Conservation (phyloP, 495 filamentous ascomycete genomes). For the Trichoderma gamsii region DNA sequence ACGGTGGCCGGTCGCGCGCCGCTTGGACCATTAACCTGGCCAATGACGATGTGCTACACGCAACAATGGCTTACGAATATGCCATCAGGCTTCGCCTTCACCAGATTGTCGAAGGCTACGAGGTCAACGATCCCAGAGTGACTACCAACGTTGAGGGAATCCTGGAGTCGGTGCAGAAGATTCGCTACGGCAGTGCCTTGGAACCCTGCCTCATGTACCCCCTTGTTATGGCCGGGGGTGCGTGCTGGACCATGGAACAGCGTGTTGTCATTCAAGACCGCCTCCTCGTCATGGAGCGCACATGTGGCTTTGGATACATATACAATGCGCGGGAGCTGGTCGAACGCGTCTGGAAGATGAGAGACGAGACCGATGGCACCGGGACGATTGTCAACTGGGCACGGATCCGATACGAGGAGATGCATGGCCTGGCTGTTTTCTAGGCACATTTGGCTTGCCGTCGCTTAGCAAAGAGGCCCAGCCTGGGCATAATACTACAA, state of each 20-base stretch:
- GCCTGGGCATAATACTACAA: background rate
- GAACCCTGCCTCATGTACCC: constrained; percentile 15
- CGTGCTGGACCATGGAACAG: constrained; percentile 13
- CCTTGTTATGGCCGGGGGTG: constrained; percentile 14
- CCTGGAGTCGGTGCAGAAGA: constrained; percentile 15
- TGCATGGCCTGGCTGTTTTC: constrained; percentile 15
- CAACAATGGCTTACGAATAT: constrained; percentile 14
- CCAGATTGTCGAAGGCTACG: constrained; percentile 17
- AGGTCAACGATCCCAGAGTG: background rate
- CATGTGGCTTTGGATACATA: constrained; percentile 16
- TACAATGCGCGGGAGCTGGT: constrained; percentile 15
- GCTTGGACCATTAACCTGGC: background rate
- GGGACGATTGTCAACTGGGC: constrained; percentile 13
- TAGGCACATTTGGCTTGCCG: background rate
- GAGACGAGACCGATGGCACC: constrained; percentile 11
- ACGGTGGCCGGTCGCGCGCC: constrained; percentile 4
- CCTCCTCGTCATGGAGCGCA: constrained; percentile 16
- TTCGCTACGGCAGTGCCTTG: constrained; percentile 14
- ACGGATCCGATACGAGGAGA: constrained; percentile 15
- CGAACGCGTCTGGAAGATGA: constrained; percentile 12
- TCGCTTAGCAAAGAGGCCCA: background rate
- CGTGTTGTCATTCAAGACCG: constrained; percentile 14
- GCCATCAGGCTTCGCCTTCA: constrained; percentile 15
- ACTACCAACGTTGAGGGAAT: constrained; percentile 6
- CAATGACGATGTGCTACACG: constrained; percentile 9